These are phyloP conservation scores for Drechslerella dactyloides DNA, from an alignment of 2,329 filamentous ascomycete genomes.

Conservation along the genomic window DNA sequence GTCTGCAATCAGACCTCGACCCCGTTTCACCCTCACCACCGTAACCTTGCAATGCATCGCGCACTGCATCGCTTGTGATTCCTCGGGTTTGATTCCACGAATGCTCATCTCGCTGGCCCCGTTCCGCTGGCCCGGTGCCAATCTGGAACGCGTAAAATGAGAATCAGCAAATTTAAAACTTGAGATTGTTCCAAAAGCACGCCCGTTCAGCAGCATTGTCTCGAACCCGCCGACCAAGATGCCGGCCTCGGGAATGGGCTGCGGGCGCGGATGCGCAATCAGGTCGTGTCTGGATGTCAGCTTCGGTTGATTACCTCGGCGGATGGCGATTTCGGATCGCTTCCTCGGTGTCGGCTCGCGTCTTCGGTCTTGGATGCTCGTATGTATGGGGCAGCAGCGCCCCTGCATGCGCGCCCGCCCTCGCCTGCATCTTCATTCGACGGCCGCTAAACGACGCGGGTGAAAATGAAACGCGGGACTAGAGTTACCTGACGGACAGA, in stretches of 20 bases:
- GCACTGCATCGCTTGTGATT: too few relatives aligned
- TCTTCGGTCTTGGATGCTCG: too few relatives aligned
- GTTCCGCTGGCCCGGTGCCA: constrained; percentile 19
- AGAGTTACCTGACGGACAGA: too few relatives aligned
- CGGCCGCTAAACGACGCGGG: too few relatives aligned
- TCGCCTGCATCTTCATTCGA: too few relatives aligned
- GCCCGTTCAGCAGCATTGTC: background rate
- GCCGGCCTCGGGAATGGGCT: background rate
- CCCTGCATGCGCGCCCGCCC: too few relatives aligned
- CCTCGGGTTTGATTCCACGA: too few relatives aligned
- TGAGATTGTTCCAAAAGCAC: background rate
- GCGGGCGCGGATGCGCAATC: background rate
- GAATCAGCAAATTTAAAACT: background rate
- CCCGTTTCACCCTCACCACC: background rate
- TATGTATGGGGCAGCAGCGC: too few relatives aligned
- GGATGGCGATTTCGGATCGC: too few relatives aligned
- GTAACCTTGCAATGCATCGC: too few relatives aligned
- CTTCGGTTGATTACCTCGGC: background rate
- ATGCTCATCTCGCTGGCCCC: background rate
- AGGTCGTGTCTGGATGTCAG: background rate
- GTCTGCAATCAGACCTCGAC: constrained; percentile 1
- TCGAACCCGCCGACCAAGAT: background rate
- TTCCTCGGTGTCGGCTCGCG: too few relatives aligned
- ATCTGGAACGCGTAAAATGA: constrained; percentile 1
- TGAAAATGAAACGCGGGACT: too few relatives aligned